Conservation (phyloP, 148 eudicot species). For the Persicaria maculosa region DNA sequence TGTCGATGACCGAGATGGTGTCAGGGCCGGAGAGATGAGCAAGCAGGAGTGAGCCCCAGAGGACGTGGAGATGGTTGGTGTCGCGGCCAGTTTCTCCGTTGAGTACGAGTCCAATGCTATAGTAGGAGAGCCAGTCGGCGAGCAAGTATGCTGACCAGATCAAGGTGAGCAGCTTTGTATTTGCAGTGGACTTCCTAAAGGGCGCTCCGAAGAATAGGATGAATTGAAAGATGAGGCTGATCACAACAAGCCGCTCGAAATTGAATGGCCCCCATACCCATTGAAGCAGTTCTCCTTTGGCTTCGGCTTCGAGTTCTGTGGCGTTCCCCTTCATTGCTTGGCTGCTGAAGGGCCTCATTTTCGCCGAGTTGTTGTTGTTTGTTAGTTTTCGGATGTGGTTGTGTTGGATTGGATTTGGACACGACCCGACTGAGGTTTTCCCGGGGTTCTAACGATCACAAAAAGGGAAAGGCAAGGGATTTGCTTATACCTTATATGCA, state of each 20-base stretch:
- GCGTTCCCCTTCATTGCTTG: too few species aligned
- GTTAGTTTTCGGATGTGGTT: too few species aligned
- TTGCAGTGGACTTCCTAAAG: background rate
- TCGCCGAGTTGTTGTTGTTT: too few species aligned
- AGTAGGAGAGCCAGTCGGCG: background rate
- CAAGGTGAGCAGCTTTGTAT: background rate
- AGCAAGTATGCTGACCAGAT: background rate
- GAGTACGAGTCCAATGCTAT: background rate
- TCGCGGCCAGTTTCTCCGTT: background rate
- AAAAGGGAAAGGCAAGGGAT: too few species aligned
- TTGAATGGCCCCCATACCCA: background rate
- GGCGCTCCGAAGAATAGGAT: conserved; percentile 1
- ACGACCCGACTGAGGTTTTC: too few species aligned
- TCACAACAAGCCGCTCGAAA: background rate
- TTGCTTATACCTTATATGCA: too few species aligned
- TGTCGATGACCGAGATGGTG: background rate
- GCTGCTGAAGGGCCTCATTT: too few species aligned
- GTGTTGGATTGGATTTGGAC: too few species aligned
- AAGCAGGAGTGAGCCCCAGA: background rate
- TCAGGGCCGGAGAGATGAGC: background rate
- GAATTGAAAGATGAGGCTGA: conserved; percentile 1
- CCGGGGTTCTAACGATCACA: too few species aligned
- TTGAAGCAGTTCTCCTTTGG: background rate
- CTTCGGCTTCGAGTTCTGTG: background rate
- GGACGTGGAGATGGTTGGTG: background rate